Evolutionary conservation across 2,329 filamentous ascomycete species (phyloP).

Genomic region (Fusarium sp.): DNA sequence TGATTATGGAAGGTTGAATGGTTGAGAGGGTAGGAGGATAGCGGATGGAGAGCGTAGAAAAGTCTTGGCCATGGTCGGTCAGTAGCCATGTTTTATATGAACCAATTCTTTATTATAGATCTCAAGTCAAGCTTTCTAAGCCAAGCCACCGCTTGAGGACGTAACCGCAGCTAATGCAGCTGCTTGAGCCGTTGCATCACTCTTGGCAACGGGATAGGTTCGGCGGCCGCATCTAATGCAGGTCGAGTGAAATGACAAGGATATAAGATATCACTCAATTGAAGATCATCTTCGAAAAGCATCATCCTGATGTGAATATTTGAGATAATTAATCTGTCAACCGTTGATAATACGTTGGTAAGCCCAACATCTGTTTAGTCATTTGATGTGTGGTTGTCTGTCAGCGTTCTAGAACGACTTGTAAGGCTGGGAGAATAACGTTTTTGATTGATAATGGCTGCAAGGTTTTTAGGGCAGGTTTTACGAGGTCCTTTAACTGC

Average conservation of each 20-base stretch:
- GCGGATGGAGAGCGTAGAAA: not conserved
- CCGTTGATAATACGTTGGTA: conserved; percentile 2
- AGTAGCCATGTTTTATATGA: not conserved
- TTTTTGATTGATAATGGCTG: not conserved
- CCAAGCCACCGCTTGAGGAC: not conserved
- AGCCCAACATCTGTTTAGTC: not conserved
- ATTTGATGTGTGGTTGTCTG: not conserved
- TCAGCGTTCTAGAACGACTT: not conserved
- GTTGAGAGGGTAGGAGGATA: too few relatives aligned
- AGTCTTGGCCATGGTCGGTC: not conserved
- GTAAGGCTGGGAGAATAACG: not conserved
- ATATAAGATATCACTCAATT: not conserved
- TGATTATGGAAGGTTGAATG: not conserved
- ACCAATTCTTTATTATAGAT: not conserved
- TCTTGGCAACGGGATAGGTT: not conserved
- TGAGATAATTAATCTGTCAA: not conserved
- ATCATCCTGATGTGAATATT: not conserved
- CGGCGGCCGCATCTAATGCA: not conserved
- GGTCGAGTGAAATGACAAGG: not conserved
- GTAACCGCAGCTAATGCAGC: not conserved
- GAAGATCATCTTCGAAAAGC: not conserved
- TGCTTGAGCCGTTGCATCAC: not conserved
- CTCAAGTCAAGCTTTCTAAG: not conserved
- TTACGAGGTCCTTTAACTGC: not conserved
- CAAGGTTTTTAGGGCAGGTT: not conserved